These are phyloP conservation scores for Cladosporium sp. DNA, from an alignment of 2,329 filamentous ascomycete genomes.

Conservation along the genomic window DNA sequence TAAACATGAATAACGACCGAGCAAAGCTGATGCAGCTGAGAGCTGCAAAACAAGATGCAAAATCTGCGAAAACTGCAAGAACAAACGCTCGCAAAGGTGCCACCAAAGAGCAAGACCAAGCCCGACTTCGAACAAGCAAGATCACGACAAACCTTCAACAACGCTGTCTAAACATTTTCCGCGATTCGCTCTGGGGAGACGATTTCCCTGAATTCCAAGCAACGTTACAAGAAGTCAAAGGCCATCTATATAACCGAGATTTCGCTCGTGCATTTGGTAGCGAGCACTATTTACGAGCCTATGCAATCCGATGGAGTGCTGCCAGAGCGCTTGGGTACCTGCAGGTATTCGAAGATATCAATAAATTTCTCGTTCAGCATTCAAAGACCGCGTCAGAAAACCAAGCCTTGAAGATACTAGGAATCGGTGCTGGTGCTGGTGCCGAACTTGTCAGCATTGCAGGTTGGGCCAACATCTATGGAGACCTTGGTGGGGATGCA, in stretches of 20 bases:
- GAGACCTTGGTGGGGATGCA: background rate
- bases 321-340: conserved; percentile 78
- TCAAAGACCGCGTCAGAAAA: background rate
- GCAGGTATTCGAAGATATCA: conserved; percentile 40
- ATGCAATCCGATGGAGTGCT: conserved; percentile 87
- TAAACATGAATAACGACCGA: conserved; percentile 6
- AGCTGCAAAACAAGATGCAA: background rate
- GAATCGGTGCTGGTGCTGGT: conserved; percentile 62
- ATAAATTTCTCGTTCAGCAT: conserved; percentile 16
- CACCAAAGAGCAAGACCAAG: background rate
- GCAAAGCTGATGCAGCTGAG: background rate
- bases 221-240: conserved; percentile 23
- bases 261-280: conserved; percentile 77
- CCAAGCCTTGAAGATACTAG: conserved; percentile 42
- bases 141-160: conserved; percentile 6
- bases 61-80: conserved; percentile 1
- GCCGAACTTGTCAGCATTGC: conserved; percentile 64
- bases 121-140: background rate
- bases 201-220: background rate
- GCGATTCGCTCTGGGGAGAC: background rate
- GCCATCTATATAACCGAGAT: conserved; percentile 79
- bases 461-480: conserved; percentile 24
- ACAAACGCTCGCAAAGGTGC: background rate
- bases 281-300: conserved; percentile 69
- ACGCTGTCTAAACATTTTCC: conserved; percentile 7